phyloP scores from a whole-genome alignment of 2,329 filamentous ascomycete species.

The Dactylonectria estremocensis region DNA sequence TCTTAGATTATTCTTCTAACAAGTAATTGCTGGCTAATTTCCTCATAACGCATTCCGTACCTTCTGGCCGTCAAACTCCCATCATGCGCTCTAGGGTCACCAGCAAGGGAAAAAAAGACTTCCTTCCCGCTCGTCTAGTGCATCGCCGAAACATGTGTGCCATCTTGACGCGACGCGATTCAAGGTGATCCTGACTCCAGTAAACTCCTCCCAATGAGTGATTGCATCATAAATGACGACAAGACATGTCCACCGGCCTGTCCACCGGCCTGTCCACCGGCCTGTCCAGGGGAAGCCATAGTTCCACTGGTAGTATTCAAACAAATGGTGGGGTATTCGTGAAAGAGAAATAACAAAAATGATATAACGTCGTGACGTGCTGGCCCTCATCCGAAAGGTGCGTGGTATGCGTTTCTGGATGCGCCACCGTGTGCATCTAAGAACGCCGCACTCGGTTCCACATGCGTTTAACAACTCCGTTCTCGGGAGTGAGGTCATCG shows the following conservation, averaged over 20 bases:
- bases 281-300: slow-evolving; percentile 17
- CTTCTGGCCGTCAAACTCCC: slow-evolving; percentile 29
- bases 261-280: too few relatives aligned
- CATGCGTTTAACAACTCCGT: slow-evolving; percentile 72
- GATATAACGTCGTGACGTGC: slow-evolving; percentile 25
- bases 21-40: slow-evolving; percentile 11
- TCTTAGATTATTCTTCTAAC: background rate
- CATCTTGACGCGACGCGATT: slow-evolving; percentile 10
- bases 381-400: background rate
- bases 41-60: slow-evolving; percentile 8
- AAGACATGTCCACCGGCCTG: slow-evolving; percentile 26
- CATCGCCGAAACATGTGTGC: slow-evolving; percentile 10
- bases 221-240: slow-evolving; percentile 31
- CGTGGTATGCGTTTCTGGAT: background rate
- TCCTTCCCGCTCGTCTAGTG: slow-evolving; percentile 16
- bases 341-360: slow-evolving; percentile 30
- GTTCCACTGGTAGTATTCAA: slow-evolving; percentile 34
- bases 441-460: slow-evolving; percentile 74
- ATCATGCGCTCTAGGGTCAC: slow-evolving; percentile 8
- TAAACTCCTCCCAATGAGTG: slow-evolving; percentile 42
- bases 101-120: slow-evolving; percentile 5
- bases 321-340: slow-evolving; percentile 42
- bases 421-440: slow-evolving; percentile 32
- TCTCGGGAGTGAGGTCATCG: slow-evolving; percentile 55
- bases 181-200: slow-evolving; percentile 33